These are phyloP conservation scores for Dactylellina parvicollis DNA, from an alignment of 2,329 filamentous ascomycete species.

Conservation along the genomic window DNA sequence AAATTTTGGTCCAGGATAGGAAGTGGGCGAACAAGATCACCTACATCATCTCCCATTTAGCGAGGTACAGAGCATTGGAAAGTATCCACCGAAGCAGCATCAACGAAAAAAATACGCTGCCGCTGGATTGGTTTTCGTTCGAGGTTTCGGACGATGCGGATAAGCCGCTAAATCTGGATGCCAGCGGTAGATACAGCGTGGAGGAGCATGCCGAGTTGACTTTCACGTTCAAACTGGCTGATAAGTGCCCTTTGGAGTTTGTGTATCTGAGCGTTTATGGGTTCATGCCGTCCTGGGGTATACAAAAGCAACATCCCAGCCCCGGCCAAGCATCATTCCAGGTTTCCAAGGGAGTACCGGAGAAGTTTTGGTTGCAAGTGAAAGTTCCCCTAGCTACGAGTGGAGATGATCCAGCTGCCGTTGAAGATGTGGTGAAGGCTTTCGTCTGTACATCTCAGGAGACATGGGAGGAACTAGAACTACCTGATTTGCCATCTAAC, in stretches of 20 bases:
- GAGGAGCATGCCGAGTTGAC: not conserved
- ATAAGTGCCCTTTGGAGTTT: not conserved
- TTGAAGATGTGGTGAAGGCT: not conserved
- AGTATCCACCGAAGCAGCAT: not conserved
- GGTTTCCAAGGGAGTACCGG: not conserved
- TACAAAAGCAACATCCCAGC: not conserved
- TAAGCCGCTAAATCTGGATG: not conserved
- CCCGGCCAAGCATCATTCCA: not conserved
- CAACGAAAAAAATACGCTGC: not conserved
- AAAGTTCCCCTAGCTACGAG: not conserved
- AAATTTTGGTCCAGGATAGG: not conserved
- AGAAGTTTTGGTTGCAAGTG: not conserved
- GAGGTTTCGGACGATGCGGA: not conserved
- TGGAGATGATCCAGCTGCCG: not conserved
- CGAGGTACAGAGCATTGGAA: conserved; percentile 2
- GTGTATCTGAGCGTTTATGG: conserved; percentile 9
- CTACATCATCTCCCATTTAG: conserved; percentile 1
- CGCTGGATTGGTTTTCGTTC: conserved; percentile 1
- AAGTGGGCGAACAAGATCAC: not conserved
- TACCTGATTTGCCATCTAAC: conserved; percentile 1
- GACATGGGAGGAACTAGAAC: conserved; percentile 19
- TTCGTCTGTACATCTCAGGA: not conserved
- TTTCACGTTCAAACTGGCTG: not conserved
- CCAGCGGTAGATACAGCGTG: not conserved
- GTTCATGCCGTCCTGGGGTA: conserved; percentile 13